Conservation (phyloP, 1,284 basidiomycete genomes). For the Termitomyces sp. region DNA sequence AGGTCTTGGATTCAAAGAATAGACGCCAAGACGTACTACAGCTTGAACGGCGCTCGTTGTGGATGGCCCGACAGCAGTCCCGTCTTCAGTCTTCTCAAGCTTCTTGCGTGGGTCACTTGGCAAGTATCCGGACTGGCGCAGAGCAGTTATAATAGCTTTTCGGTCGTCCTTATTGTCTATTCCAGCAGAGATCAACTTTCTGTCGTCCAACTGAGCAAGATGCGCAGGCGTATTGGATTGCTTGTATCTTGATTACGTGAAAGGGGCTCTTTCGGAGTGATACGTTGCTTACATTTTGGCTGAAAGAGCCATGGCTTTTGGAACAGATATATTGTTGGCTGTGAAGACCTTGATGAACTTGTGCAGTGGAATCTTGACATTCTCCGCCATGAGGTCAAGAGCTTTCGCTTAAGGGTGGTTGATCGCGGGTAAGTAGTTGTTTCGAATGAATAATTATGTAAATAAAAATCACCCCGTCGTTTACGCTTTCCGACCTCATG, state of each 20-base stretch:
- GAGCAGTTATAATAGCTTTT: conserved; percentile 54
- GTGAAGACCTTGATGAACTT: conserved; percentile 73
- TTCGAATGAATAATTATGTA: neutral
- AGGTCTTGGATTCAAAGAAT: neutral
- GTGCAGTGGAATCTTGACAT: conserved; percentile 58
- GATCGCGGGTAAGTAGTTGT: neutral
- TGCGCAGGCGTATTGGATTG: conserved; percentile 58
- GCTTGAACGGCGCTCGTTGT: conserved; percentile 19
- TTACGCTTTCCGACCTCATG: neutral
- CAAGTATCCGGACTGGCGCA: conserved; percentile 60
- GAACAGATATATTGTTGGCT: conserved; percentile 55
- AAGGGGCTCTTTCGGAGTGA: conserved; percentile 6
- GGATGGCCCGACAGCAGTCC: conserved; percentile 22
- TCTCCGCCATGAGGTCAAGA: conserved; percentile 12
- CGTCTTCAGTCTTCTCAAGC: conserved; percentile 13
- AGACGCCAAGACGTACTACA: conserved; percentile 17
- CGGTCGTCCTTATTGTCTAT: conserved; percentile 68
- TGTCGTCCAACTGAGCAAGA: conserved; percentile 54
- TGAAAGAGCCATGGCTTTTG: conserved; percentile 73
- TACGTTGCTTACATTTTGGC: conserved; percentile 63
- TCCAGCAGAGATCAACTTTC: conserved; percentile 52
- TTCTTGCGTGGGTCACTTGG: conserved; percentile 22
- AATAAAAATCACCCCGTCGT: neutral
- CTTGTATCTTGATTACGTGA: conserved; percentile 56
- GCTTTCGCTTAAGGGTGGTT: neutral